phyloP scores from a whole-genome alignment of 257 asterid species.

The Rauvolfia tetraphylla region DNA sequence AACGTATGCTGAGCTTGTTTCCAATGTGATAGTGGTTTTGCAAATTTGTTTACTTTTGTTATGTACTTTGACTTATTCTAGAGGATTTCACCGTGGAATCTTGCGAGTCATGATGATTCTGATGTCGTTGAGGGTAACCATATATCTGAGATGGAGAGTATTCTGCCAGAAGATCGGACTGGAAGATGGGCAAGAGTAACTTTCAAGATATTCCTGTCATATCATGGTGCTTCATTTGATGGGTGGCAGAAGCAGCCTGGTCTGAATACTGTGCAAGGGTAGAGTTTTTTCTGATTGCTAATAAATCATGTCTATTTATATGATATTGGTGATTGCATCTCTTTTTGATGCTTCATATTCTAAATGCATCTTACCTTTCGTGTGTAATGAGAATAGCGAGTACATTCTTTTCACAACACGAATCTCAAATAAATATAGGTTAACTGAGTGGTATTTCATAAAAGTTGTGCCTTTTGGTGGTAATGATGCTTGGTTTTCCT shows the following conservation, averaged over 20 bases:
- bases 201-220: slow-evolving; percentile 72
- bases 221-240: slow-evolving; percentile 86
- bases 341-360: not conserved
- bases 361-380: not conserved
- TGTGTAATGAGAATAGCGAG: not conserved
- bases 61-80: slow-evolving; percentile 19
- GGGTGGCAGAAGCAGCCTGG: slow-evolving; percentile 99
- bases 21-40: not conserved
- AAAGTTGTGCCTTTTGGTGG: not conserved
- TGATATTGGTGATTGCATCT: not conserved
- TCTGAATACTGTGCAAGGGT: slow-evolving; percentile 87
- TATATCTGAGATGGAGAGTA: slow-evolving; percentile 33
- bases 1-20: not conserved
- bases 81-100: slow-evolving; percentile 32
- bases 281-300: slow-evolving; percentile 17
- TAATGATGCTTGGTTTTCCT: not conserved
- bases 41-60: slow-evolving; percentile 3
- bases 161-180: slow-evolving; percentile 39
- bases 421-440: not conserved
- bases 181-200: slow-evolving; percentile 89
- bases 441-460: not conserved
- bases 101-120: slow-evolving; percentile 32
- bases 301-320: slow-evolving; percentile 3
- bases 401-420: not conserved
- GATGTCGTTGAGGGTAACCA: slow-evolving; percentile 42